Percentiles rank a stretch among this genome's conserved stretches.
Conservation (phyloP, 2,329 filamentous ascomycete species). For the Pyrenochaeta sp. region DNA sequence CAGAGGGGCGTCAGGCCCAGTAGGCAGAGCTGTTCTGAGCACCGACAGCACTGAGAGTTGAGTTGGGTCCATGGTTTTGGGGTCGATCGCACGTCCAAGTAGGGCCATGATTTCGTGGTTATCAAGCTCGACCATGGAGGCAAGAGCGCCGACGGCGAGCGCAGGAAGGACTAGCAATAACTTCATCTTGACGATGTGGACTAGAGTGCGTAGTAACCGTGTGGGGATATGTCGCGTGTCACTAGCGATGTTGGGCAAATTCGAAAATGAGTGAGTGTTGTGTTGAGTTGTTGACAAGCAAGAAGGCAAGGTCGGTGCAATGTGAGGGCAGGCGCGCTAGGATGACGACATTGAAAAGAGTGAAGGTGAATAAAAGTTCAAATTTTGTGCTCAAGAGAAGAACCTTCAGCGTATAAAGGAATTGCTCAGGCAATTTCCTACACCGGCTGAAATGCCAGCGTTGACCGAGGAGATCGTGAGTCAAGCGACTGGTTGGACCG, state of each 20-base stretch:
- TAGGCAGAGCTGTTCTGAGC: conserved; percentile 23
- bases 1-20: conserved; percentile 4
- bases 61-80: conserved; percentile 22
- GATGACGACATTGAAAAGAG: background rate
- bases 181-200: conserved; percentile 13
- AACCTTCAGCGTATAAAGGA: background rate
- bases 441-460: background rate
- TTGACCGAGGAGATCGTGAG: background rate
- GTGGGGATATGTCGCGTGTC: conserved; percentile 1
- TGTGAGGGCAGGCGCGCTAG: background rate
- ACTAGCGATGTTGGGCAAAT: background rate
- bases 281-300: conserved; percentile 18
- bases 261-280: conserved; percentile 1
- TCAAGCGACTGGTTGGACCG: conserved; percentile 3
- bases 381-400: background rate
- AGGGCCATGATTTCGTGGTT: background rate
- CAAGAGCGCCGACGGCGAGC: conserved; percentile 1
- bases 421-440: background rate
- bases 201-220: background rate
- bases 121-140: background rate
- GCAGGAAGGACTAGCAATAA: conserved; percentile 1
- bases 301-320: background rate
- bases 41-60: conserved; percentile 24
- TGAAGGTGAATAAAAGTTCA: background rate
- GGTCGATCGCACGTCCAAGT: conserved; percentile 16